These are phyloP conservation scores for Quercus phellos DNA, from an alignment of 331 rosid species.

Conservation along the genomic window DNA sequence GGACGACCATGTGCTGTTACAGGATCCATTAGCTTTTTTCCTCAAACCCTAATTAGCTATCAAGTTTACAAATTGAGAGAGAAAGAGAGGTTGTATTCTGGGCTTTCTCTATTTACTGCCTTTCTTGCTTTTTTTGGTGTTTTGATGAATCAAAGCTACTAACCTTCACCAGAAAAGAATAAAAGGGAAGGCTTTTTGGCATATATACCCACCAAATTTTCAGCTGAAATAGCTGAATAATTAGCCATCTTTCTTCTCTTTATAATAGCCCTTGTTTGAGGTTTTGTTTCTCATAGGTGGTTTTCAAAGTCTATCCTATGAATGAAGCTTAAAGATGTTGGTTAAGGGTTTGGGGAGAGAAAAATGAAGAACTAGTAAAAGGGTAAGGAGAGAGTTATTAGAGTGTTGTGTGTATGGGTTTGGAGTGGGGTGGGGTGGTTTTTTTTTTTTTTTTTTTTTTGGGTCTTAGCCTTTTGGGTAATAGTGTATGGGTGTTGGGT, in stretches of 20 bases:
- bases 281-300: not conserved
- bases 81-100: conserved; percentile 7
- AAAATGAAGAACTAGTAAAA: conserved; percentile 27
- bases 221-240: conserved; percentile 35
- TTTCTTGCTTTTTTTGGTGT: not conserved
- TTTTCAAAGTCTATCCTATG: not conserved
- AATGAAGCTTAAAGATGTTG: conserved; percentile 28
- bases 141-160: not conserved
- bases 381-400: conserved; percentile 9
- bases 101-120: conserved; percentile 6
- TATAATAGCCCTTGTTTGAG: not conserved
- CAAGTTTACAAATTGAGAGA: conserved; percentile 6
- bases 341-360: conserved; percentile 43
- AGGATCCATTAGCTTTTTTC: conserved; percentile 54
- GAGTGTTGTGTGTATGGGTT: conserved; percentile 20
- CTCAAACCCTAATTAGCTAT: conserved; percentile 13
- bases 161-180: conserved; percentile 1
- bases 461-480: conserved; percentile 3
- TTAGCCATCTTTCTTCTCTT: conserved; percentile 14
- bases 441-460: not conserved
- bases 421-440: conserved; percentile 13
- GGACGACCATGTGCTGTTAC: conserved; percentile 79
- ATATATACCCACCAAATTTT: conserved; percentile 22
- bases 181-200: conserved; percentile 4
- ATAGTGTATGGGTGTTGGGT: conserved; percentile 29